Percentiles rank a stretch among this genome's conserved stretches.
phyloP scores from a whole-genome alignment of 495 filamentous ascomycete species.

The Xylaria flabelliformis region DNA sequence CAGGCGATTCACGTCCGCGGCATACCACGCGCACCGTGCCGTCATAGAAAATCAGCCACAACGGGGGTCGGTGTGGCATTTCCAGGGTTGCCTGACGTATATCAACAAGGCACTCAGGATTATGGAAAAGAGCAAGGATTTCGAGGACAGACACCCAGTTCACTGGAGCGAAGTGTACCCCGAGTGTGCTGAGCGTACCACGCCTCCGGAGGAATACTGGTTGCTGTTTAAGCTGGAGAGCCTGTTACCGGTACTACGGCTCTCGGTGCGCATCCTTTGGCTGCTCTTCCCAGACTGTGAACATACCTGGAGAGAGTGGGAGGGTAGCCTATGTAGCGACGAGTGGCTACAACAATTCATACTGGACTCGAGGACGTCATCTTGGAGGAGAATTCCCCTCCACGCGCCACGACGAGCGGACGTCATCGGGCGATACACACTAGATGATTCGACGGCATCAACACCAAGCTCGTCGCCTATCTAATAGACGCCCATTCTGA shows the following conservation, averaged over 20 bases:
- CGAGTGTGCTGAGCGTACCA: not conserved
- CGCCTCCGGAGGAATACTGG: constrained; percentile 32
- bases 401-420: not conserved
- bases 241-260: constrained; percentile 32
- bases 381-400: not conserved
- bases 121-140: constrained; percentile 28
- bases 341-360: constrained; percentile 34
- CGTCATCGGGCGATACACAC: not conserved
- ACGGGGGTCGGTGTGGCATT: constrained; percentile 23
- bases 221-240: constrained; percentile 36
- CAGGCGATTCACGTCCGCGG: constrained; percentile 23
- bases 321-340: constrained; percentile 25
- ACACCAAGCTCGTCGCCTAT: no score
- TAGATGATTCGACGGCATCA: not conserved
- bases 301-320: constrained; percentile 34
- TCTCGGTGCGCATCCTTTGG: constrained; percentile 33
- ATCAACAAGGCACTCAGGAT: constrained; percentile 27
- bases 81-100: constrained; percentile 23
- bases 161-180: constrained; percentile 39
- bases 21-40: constrained; percentile 29
- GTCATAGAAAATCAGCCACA: constrained; percentile 16
- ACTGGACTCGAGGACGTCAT: constrained; percentile 29
- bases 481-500: not conserved
- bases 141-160: constrained; percentile 32
- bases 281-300: constrained; percentile 24